Base-by-base conservation (phyloP, 2,329 filamentous ascomycete genomes). In the Myriangium duriaei region DNA sequence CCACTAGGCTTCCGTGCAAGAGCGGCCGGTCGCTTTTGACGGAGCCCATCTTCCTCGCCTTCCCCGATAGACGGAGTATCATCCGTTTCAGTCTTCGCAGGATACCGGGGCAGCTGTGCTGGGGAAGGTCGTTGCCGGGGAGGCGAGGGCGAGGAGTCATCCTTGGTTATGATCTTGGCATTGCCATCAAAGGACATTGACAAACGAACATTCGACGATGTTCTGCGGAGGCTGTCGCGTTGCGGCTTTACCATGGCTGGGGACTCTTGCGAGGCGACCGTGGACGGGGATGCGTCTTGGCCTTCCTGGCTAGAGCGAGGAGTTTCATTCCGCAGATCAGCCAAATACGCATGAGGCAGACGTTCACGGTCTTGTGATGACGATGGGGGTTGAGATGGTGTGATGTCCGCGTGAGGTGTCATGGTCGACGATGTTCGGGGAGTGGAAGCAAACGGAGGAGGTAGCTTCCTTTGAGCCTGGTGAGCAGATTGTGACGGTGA, bases 161-260 rank as follows among this genome's bases (percentile, higher is more conserved):
- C 71, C 39, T 79, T 68, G 11, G 72, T 75, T 14, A 87, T 74
- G 36, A 95, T 69, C 51, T 88, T 81, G n/a, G 88, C 88, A 53
- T 87, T 88, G 47, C 88, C 88, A 52, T 95, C 85, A 19, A 87
- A 71, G 12, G 84, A 91, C 52, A 91, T 76, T 2, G 83, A 85
- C 17, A 95, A 68, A 34, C 85, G 78, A 41, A 93, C 71, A 17
- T 73, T 70, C 34, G 72, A 72, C 29, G 59, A 45, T 3, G 49
- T 45, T 32, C 54, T 57, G 37, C 47, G 52, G 11, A 51, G 35
- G 16, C 34, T 32, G 26, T 34, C 5, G 19, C 38, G 34, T 6
- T 32, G 34, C 2, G 31, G 19, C 13, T 31, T 29, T 10, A 19
- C 34, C 17, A 39, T 30, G n/a, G 38, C 31, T 3, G 17, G 26